These are phyloP conservation scores for Biscogniauxia mediterranea DNA, from an alignment of 2,329 filamentous ascomycete genomes.

Conservation along the genomic window DNA sequence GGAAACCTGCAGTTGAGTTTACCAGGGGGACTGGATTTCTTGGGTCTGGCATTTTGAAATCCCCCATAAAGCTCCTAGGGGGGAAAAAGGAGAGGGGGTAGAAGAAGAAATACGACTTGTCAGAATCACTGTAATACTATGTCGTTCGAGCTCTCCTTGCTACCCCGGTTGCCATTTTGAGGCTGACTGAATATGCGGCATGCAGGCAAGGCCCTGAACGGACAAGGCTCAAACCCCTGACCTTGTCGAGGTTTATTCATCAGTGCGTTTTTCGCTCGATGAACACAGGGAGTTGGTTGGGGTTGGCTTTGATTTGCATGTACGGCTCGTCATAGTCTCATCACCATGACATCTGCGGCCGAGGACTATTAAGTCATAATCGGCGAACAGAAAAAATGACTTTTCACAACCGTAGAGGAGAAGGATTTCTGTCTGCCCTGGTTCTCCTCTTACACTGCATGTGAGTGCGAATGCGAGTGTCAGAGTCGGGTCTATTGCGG, in stretches of 20 bases:
- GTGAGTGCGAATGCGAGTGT: background rate
- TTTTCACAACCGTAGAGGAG: background rate
- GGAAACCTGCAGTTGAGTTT: constrained; percentile 22
- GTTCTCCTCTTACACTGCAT: background rate
- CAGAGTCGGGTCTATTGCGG: background rate
- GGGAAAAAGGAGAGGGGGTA: constrained; percentile 4
- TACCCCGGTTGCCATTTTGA: constrained; percentile 11
- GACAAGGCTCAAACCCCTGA: constrained; percentile 13
- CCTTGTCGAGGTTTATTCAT: background rate
- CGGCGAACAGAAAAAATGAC: background rate
- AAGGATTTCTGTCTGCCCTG: background rate
- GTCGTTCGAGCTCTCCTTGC: constrained; percentile 7
- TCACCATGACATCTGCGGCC: background rate
- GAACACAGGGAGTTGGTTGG: background rate
- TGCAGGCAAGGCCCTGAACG: constrained; percentile 11
- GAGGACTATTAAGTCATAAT: background rate
- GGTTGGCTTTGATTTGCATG: no score
- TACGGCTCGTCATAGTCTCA: background rate
- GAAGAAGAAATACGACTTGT: constrained; percentile 20
- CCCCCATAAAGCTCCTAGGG: background rate
- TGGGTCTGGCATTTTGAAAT: constrained; percentile 10
- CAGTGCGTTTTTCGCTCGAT: constrained; percentile 7
- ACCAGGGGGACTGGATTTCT: constrained; percentile 17
- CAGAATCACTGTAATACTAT: constrained; percentile 7
- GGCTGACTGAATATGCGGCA: constrained; percentile 19